A percentile compares a stretch with the other conserved stretches of the same genome.
Conservation (phyloP, 2,329 filamentous ascomycete species). For the Sporothrix dimorphospora region DNA sequence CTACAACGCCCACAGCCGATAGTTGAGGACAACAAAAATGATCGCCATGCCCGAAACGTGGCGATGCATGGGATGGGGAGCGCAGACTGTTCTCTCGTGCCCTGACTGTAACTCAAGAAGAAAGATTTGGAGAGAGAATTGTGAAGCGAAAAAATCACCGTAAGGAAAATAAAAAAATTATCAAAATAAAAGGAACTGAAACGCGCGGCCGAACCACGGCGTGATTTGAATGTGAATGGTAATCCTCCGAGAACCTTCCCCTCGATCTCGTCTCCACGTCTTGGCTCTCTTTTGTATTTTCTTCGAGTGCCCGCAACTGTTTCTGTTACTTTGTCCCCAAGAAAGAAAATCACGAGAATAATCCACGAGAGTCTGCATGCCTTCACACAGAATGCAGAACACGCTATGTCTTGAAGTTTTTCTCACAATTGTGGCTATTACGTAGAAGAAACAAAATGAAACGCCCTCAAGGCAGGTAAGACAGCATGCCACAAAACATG, state of each 20-base stretch:
- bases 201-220: not conserved
- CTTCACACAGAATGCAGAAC: not conserved
- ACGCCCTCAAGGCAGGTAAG: not conserved
- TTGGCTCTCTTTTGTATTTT: not conserved
- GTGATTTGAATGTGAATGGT: not conserved
- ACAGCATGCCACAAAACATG: not conserved
- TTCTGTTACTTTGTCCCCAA: not conserved
- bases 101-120: not conserved
- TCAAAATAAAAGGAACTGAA: not conserved
- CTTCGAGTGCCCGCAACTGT: not conserved
- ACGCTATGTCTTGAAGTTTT: conserved; percentile 3
- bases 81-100: not conserved
- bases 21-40: not conserved
- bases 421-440: too few species aligned
- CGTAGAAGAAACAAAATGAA: too few species aligned
- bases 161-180: not conserved
- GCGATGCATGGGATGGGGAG: not conserved
- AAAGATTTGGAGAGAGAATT: not conserved
- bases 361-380: not conserved
- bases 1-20: not conserved
- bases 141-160: too few species aligned
- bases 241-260: not conserved
- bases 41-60: not conserved
- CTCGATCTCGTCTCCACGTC: not conserved
- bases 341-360: not conserved